Conservation (phyloP, 2,329 filamentous ascomycete genomes). For the Calonectria multiphialidica region DNA sequence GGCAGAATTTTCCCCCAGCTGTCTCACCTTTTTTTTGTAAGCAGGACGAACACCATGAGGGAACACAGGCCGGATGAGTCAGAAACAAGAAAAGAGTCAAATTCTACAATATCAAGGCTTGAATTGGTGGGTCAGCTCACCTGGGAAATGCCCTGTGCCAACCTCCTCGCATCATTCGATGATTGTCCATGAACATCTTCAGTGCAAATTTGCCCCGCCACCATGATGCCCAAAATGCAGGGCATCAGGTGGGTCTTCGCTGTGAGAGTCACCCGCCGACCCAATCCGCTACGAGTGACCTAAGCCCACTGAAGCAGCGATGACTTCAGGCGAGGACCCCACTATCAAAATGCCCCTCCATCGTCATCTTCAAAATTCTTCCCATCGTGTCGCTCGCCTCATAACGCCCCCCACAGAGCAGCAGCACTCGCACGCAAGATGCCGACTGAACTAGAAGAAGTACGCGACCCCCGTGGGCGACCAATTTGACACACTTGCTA, state of each 20-base stretch:
- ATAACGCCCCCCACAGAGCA: slow-evolving; percentile 26
- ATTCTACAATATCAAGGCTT: neutral
- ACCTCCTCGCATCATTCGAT: neutral
- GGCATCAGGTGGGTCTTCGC: slow-evolving; percentile 37
- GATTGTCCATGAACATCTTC: neutral
- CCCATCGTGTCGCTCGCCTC: slow-evolving; percentile 29
- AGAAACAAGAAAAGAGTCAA: neutral
- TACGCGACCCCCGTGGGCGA: slow-evolving; percentile 48
- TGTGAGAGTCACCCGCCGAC: slow-evolving; percentile 37
- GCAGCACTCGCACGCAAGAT: slow-evolving; percentile 55
- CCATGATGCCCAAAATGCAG: slow-evolving; percentile 23
- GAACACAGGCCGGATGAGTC: neutral
- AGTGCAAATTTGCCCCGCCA: slow-evolving; percentile 23
- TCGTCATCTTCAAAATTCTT: slow-evolving; percentile 36
- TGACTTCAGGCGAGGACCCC: slow-evolving; percentile 44
- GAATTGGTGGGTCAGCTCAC: neutral
- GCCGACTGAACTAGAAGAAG: slow-evolving; percentile 83
- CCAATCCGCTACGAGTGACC: slow-evolving; percentile 32
- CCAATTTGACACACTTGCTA: neutral
- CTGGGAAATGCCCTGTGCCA: neutral
- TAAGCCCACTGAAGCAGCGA: slow-evolving; percentile 41
- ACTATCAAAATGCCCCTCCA: slow-evolving; percentile 45
- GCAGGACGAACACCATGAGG: too few relatives aligned
- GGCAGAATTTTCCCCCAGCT: too few relatives aligned
- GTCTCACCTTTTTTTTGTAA: too few relatives aligned